phyloP scores from a whole-genome alignment of 495 filamentous ascomycete species.

The Daldinia concentrica region DNA sequence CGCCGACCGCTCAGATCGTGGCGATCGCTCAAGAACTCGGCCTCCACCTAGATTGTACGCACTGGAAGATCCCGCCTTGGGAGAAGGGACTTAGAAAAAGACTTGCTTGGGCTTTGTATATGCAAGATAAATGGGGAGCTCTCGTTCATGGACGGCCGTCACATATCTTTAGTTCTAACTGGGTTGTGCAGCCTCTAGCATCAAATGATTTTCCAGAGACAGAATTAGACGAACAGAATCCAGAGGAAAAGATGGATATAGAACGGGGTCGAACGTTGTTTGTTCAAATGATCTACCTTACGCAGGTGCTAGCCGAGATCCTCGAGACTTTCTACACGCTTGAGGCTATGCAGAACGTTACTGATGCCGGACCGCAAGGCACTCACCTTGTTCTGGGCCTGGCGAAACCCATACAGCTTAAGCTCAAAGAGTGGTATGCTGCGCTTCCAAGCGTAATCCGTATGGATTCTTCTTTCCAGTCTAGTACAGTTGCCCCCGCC shows the following conservation, averaged over 20 bases:
- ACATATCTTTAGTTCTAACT: constrained; percentile 82
- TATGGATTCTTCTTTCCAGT: constrained; percentile 68
- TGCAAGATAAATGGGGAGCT: constrained; percentile 93
- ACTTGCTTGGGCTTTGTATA: constrained; percentile 89
- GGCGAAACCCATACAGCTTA: constrained; percentile 84
- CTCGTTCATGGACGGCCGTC: constrained; percentile 87
- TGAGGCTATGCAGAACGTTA: constrained; percentile 63
- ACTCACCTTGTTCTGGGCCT: constrained; percentile 72
- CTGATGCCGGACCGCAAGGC: constrained; percentile 61
- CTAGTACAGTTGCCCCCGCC: constrained; percentile 39
- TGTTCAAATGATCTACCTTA: constrained; percentile 76
- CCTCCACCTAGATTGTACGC: constrained; percentile 85
- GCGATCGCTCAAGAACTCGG: constrained; percentile 84
- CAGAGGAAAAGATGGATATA: constrained; percentile 69
- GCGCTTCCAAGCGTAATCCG: constrained; percentile 70
- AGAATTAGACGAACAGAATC: constrained; percentile 62
- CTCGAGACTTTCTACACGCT: constrained; percentile 83
- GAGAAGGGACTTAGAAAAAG: constrained; percentile 84
- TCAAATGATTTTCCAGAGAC: constrained; percentile 77
- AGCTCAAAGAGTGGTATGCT: constrained; percentile 83
- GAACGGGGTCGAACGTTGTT: constrained; percentile 76
- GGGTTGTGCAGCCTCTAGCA: constrained; percentile 77
- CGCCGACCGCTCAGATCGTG: constrained; percentile 84
- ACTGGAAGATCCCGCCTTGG: constrained; percentile 89
- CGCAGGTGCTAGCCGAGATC: constrained; percentile 79